phyloP scores from a whole-genome alignment of 2,329 filamentous ascomycete genomes.

The Ophiostoma ips region DNA sequence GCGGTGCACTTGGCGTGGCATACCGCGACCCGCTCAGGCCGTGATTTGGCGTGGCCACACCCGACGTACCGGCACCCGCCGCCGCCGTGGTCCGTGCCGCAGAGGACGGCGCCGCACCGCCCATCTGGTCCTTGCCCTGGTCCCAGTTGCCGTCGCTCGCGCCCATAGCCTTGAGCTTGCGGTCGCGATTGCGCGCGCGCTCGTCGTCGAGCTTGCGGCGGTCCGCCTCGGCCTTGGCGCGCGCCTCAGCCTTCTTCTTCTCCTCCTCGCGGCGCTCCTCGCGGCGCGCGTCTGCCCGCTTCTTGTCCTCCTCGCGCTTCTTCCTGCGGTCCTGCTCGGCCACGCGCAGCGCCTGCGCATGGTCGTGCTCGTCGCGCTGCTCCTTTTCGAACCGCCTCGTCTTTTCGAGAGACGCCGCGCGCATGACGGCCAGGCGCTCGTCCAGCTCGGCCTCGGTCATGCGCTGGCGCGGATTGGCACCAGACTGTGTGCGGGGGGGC shows the following conservation, averaged over 20 bases:
- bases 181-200: constrained; percentile 43
- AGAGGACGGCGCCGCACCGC: constrained; percentile 3
- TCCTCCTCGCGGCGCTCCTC: constrained; percentile 38
- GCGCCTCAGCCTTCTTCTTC: constrained; percentile 15
- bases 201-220: constrained; percentile 41
- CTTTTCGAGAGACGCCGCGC: constrained; percentile 42
- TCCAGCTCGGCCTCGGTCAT: constrained; percentile 45
- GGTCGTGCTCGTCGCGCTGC: constrained; percentile 41
- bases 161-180: constrained; percentile 46
- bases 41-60: too few species aligned
- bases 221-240: constrained; percentile 36
- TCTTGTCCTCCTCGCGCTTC: constrained; percentile 36
- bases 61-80: background rate
- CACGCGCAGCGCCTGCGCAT: constrained; percentile 32
- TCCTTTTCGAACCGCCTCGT: constrained; percentile 44
- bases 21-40: constrained; percentile 12
- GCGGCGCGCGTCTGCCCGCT: constrained; percentile 11
- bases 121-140: constrained; percentile 34
- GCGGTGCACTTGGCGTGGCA: background rate
- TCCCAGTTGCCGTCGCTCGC: constrained; percentile 44
- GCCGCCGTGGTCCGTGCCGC: constrained; percentile 2
- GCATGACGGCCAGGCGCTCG: constrained; percentile 47
- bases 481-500: constrained; percentile 34
- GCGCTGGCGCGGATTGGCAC: constrained; percentile 45
- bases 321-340: constrained; percentile 30